A percentile compares a stretch with the other conserved stretches of the same genome.
These are phyloP conservation scores for Podosphaera fusca DNA, from an alignment of 2,329 filamentous ascomycete species.

Conservation along the genomic window DNA sequence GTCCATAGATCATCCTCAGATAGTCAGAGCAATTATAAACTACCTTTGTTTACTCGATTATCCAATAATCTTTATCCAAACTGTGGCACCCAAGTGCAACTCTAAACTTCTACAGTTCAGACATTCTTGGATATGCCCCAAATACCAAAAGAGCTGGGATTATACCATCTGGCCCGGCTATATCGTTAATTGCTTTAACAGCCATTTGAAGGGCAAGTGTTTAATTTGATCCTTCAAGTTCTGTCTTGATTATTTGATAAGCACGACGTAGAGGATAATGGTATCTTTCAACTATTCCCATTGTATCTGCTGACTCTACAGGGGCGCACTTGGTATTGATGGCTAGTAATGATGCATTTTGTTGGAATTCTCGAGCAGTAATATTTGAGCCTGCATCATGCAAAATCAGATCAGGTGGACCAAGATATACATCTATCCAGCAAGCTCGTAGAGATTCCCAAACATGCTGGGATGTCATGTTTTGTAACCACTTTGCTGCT, in stretches of 20 bases:
- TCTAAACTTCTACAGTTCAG: too few species aligned
- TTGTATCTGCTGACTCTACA: background rate
- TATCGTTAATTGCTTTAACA: background rate
- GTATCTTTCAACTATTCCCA: slow-evolving; percentile 1
- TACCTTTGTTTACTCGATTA: too few species aligned
- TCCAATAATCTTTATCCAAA: too few species aligned
- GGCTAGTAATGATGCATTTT: background rate
- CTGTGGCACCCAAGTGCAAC: too few species aligned
- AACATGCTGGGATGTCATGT: background rate
- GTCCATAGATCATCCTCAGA: too few species aligned
- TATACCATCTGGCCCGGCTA: background rate
- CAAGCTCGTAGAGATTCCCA: slow-evolving; percentile 1
- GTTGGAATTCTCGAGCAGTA: slow-evolving; percentile 1
- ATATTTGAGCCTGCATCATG: slow-evolving; percentile 1
- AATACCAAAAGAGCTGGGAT: background rate
- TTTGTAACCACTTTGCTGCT: slow-evolving; percentile 1
- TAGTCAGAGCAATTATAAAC: too few species aligned
- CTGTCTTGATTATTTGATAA: background rate
- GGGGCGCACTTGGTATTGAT: background rate
- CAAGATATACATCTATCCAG: background rate
- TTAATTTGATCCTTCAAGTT: background rate
- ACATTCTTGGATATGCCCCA: background rate
- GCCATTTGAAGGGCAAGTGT: background rate
- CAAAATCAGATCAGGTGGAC: background rate
- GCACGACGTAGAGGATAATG: background rate